phyloP scores from a whole-genome alignment of 805 yeast genomes.

The Kazachstania bromeliacearum region DNA sequence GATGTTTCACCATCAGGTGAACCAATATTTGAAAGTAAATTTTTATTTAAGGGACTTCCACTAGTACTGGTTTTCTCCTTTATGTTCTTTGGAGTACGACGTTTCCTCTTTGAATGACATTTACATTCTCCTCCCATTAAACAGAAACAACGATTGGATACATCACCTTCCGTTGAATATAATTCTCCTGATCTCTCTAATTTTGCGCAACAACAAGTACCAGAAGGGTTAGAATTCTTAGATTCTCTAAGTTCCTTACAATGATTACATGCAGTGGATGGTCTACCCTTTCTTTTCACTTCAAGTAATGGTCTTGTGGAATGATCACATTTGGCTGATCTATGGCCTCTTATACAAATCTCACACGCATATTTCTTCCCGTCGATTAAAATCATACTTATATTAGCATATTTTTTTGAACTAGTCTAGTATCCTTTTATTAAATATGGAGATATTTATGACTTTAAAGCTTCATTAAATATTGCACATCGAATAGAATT shows the following conservation, averaged over 20 bases:
- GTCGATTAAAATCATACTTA: constrained; percentile 70
- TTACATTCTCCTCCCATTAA: constrained; percentile 7
- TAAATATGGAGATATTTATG: too few species aligned
- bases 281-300: constrained; percentile 94
- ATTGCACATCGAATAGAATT: too few species aligned
- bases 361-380: constrained; percentile 95
- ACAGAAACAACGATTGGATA: constrained; percentile 3
- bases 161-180: constrained; percentile 1
- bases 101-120: constrained; percentile 9
- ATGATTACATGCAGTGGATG: constrained; percentile 82
- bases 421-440: too few species aligned
- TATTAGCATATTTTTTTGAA: too few species aligned
- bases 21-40: too few species aligned
- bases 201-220: constrained; percentile 9
- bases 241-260: constrained; percentile 67
- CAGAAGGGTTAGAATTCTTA: constrained; percentile 50
- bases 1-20: too few species aligned
- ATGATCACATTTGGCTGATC: constrained; percentile 88
- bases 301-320: constrained; percentile 79
- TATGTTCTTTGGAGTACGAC: not conserved
- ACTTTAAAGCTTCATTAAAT: too few species aligned
- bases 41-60: too few species aligned
- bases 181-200: constrained; percentile 1
- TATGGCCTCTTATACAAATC: constrained; percentile 88
- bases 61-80: too few species aligned